Conservation (phyloP, 768 basidiomycete species). For the Mycena maculata region DNA sequence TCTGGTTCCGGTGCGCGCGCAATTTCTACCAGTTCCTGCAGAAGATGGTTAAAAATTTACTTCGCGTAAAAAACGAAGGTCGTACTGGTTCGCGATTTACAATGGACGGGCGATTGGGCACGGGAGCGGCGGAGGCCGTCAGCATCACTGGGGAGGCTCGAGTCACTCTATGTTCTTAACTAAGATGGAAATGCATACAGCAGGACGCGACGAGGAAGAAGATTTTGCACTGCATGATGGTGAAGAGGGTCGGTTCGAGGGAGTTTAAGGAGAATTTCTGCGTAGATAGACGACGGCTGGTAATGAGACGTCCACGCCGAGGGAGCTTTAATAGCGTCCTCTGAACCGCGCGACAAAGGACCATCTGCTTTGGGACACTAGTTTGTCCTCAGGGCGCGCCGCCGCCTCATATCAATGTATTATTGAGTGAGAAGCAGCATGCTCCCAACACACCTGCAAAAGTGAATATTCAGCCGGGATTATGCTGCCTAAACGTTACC, state of each 20-base stretch:
- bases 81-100: not conserved
- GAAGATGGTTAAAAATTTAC: not conserved
- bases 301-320: no score
- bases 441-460: no score
- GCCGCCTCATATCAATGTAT: no score
- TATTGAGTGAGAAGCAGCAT: no score
- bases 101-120: not conserved
- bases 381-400: no score
- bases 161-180: not conserved
- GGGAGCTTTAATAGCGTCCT: no score
- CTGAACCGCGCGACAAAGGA: no score
- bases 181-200: not conserved
- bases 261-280: no score
- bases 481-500: no score
- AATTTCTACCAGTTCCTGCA: not conserved
- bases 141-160: not conserved
- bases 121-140: not conserved
- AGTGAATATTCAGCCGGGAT: no score
- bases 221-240: conserved; percentile 12
- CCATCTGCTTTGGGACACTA: no score
- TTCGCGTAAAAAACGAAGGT: not conserved
- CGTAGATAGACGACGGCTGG: no score
- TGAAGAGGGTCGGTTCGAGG: not conserved
- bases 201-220: conserved; percentile 3
- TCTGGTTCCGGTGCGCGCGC: conserved; percentile 17